Conservation (phyloP, 352 stramenopile genomes). For the Globisporangium spinosum region DNA sequence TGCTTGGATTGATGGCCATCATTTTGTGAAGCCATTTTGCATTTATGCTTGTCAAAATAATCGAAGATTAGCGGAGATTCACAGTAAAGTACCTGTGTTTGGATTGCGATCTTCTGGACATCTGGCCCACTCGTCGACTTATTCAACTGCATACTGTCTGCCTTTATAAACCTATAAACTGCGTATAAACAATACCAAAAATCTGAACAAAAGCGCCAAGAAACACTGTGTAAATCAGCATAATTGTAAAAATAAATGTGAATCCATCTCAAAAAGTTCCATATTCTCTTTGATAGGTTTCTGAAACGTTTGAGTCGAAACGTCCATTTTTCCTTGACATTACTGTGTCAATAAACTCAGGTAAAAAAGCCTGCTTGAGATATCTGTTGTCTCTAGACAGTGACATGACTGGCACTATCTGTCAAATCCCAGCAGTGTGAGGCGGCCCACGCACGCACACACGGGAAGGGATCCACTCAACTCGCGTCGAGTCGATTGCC, state of each 20-base stretch:
- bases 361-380: too few species aligned
- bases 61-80: neutral
- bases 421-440: too few species aligned
- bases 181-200: neutral
- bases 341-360: too few species aligned
- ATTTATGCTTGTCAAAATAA: conserved; percentile 3
- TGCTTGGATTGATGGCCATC: conserved; percentile 1
- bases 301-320: neutral
- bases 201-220: neutral
- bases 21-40: conserved; percentile 13
- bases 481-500: neutral
- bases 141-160: neutral
- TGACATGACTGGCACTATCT: too few species aligned
- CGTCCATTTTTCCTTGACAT: neutral
- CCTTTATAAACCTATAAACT: neutral
- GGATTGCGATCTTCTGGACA: conserved; percentile 11
- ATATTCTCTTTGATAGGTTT: conserved; percentile 8
- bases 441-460: too few species aligned
- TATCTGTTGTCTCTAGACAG: too few species aligned
- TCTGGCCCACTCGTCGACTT: neutral
- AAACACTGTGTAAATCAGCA: neutral
- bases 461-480: neutral
- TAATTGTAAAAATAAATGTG: neutral
- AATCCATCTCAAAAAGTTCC: neutral
- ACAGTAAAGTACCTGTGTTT: neutral